These are phyloP conservation scores for Leccinum rimulosum DNA, from an alignment of 768 basidiomycete species.

Conservation along the genomic window DNA sequence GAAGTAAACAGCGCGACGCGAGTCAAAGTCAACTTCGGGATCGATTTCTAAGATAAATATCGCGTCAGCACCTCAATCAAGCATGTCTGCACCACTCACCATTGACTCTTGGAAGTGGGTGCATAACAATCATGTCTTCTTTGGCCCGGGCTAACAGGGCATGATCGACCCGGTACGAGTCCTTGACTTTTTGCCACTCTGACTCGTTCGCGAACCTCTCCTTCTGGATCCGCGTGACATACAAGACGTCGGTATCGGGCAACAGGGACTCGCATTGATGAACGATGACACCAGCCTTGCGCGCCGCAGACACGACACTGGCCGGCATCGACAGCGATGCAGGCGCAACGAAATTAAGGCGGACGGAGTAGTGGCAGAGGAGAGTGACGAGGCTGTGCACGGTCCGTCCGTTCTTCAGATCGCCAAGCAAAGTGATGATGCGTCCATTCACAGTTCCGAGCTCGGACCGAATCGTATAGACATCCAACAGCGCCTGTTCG, in stretches of 20 bases:
- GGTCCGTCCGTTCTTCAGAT: constrained; percentile 96
- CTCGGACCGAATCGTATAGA: constrained; percentile 96
- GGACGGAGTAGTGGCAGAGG: constrained; percentile 88
- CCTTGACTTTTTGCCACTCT: constrained; percentile 91
- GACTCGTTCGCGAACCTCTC: constrained; percentile 81
- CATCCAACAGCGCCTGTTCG: constrained; percentile 71
- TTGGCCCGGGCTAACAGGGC: constrained; percentile 91
- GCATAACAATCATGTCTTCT: constrained; percentile 98
- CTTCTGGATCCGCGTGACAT: constrained; percentile 94
- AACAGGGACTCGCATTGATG: constrained; percentile 82
- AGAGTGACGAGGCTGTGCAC: constrained; percentile 95
- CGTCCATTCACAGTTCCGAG: constrained; percentile 97
- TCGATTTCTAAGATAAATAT: constrained; percentile 77
- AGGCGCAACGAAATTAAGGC: constrained; percentile 94
- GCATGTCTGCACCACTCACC: constrained; percentile 42
- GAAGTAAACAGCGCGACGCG: constrained; percentile 92
- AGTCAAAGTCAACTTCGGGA: constrained; percentile 97
- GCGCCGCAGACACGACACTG: constrained; percentile 75
- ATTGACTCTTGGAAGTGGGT: constrained; percentile 93
- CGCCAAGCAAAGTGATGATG: constrained; percentile 89
- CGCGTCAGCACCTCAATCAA: constrained; percentile 7
- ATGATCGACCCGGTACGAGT: constrained; percentile 91
- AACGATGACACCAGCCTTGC: constrained; percentile 78
- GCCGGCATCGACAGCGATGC: constrained; percentile 85
- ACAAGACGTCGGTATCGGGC: constrained; percentile 91